A percentile compares a stretch with the other conserved stretches of the same genome.
phyloP scores from a whole-genome alignment of 495 filamentous ascomycete genomes.

The Penicillium silybi region DNA sequence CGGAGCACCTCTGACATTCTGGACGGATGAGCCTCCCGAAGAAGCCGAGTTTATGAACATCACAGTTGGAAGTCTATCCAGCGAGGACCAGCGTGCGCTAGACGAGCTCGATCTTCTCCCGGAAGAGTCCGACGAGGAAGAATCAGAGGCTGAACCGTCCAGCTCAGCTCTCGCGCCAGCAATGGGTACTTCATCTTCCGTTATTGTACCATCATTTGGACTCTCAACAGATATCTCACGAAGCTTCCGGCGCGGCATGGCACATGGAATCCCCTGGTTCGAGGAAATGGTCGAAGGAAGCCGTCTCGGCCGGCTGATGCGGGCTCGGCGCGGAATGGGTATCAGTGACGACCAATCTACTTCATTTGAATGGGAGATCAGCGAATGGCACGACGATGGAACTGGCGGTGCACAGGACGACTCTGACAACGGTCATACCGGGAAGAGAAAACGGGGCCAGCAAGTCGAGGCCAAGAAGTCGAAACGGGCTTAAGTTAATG shows the following conservation, averaged over 20 bases:
- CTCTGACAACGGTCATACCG: conserved; percentile 15
- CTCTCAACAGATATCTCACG: conserved; percentile 16
- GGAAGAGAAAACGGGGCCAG: conserved; percentile 34
- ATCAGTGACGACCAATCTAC: conserved; percentile 53
- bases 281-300: conserved; percentile 75
- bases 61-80: conserved; percentile 65
- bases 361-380: conserved; percentile 77
- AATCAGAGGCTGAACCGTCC: conserved; percentile 8
- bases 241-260: conserved; percentile 30
- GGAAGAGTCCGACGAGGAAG: conserved; percentile 39
- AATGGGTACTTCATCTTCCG: conserved; percentile 8
- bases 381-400: conserved; percentile 66
- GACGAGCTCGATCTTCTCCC: conserved; percentile 66
- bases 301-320: conserved; percentile 60
- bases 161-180: conserved; percentile 6
- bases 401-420: conserved; percentile 26
- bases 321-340: conserved; percentile 51
- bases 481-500: conserved; percentile 7
- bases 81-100: conserved; percentile 61
- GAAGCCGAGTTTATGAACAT: conserved; percentile 74
- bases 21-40: conserved; percentile 64
- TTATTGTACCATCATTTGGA: conserved; percentile 21
- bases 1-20: conserved; percentile 74
- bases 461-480: conserved; percentile 10
- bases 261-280: conserved; percentile 72